Percentiles rank a stretch among this genome's conserved stretches.
phyloP scores from a whole-genome alignment of 2,329 filamentous ascomycete genomes.

The Orbilia brochopaga region DNA sequence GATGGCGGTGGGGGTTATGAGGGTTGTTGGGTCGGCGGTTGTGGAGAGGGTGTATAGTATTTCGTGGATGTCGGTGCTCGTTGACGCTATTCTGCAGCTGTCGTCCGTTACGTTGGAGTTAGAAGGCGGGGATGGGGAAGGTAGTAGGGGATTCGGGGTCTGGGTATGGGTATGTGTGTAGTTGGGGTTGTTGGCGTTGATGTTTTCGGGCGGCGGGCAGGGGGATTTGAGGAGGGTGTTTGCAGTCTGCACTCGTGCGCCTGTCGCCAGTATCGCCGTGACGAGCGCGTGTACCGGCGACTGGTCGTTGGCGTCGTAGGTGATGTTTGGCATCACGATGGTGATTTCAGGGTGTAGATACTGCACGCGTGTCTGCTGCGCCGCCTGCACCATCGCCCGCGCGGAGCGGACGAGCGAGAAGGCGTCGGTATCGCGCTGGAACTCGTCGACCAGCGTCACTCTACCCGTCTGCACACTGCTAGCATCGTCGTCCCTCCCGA shows the following conservation, averaged over 20 bases:
- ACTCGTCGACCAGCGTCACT: constrained; percentile 17
- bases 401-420: constrained; percentile 68
- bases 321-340: constrained; percentile 68
- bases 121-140: neutral
- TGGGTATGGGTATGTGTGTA: constrained; percentile 5
- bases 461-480: constrained; percentile 51
- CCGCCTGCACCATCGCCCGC: constrained; percentile 66
- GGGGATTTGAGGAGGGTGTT: constrained; percentile 45
- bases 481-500: constrained; percentile 55
- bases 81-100: neutral
- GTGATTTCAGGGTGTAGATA: constrained; percentile 68
- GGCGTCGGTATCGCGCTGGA: constrained; percentile 57
- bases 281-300: constrained; percentile 61
- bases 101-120: neutral
- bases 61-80: constrained; percentile 22
- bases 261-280: constrained; percentile 51
- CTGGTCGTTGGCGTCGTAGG: constrained; percentile 59
- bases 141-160: neutral
- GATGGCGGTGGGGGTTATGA: constrained; percentile 60
- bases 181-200: neutral
- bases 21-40: constrained; percentile 33
- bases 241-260: constrained; percentile 52
- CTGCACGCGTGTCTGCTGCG: constrained; percentile 64
- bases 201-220: neutral
- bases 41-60: constrained; percentile 25